Percentiles rank a stretch among this genome's conserved stretches.
phyloP scores from a whole-genome alignment of 2,329 filamentous ascomycete species.

The Bipolaris bicolor region DNA sequence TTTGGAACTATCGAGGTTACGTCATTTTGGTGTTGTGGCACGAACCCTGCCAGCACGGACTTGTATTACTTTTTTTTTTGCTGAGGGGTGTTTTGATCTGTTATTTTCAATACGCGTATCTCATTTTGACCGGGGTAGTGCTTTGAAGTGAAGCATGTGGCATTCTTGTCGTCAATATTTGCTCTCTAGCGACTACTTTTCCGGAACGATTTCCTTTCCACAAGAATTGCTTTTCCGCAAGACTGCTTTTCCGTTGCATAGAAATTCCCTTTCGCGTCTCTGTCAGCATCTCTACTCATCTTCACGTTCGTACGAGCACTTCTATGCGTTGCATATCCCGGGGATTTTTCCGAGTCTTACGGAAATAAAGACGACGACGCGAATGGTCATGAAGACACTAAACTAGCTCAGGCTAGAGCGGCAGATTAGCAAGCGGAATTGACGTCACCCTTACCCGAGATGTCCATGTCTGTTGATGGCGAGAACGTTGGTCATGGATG shows the following conservation, averaged over 20 bases:
- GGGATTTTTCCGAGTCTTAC: constrained; percentile 1
- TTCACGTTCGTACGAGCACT: background rate
- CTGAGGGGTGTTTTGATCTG: no score
- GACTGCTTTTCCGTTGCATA: background rate
- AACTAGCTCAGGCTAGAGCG: constrained; percentile 1
- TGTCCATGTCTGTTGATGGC: background rate
- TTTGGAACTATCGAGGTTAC: background rate
- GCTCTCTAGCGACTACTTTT: background rate
- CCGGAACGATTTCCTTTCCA: background rate
- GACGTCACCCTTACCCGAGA: constrained; percentile 13
- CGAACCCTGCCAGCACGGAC: background rate
- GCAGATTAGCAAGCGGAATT: background rate
- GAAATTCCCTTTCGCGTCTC: background rate
- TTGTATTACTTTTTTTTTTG: background rate
- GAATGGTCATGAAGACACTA: constrained; percentile 1
- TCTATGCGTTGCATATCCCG: background rate
- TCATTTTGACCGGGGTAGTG: no score
- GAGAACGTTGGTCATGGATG: background rate
- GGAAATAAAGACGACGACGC: constrained; percentile 3
- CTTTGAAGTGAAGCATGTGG: no score
- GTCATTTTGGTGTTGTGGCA: background rate
- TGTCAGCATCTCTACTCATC: background rate
- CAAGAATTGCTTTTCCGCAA: background rate
- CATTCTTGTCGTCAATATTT: background rate
- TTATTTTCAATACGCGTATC: no score